phyloP scores from a whole-genome alignment of 192 early-diverging fungal genomes.

The Neocallimastix lanati region DNA sequence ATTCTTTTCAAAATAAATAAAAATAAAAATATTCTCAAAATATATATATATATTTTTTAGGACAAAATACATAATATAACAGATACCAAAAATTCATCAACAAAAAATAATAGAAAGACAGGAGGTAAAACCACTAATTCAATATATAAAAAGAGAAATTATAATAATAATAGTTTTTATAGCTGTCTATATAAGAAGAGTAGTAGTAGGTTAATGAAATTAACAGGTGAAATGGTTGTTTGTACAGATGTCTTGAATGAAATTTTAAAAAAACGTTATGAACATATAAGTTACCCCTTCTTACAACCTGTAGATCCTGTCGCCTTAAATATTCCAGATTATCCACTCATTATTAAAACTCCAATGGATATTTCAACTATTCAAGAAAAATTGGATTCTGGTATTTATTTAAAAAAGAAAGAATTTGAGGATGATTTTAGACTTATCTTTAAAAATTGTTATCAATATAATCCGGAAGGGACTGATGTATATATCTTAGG shows the following conservation, averaged over 20 bases:
- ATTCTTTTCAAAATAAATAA: too few species aligned
- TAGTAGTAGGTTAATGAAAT: neutral
- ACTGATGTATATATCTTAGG: neutral
- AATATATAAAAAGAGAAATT: neutral
- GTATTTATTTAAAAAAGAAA: neutral
- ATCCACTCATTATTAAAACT: slow-evolving; percentile 44
- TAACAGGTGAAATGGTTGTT: neutral
- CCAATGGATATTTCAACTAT: slow-evolving; percentile 70
- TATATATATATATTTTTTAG: too few species aligned
- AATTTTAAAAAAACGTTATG: neutral
- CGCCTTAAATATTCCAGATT: slow-evolving; percentile 62
- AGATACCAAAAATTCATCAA: neutral
- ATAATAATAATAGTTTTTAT: neutral
- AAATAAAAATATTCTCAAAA: too few species aligned
- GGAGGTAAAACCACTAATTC: neutral
- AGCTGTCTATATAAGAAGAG: neutral
- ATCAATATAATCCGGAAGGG: neutral
- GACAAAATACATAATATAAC: too few species aligned
- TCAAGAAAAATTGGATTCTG: slow-evolving; percentile 38
- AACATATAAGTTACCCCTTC: slow-evolving; percentile 33
- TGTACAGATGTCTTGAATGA: neutral
- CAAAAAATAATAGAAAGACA: neutral
- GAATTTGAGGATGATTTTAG: neutral
- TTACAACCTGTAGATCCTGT: slow-evolving; percentile 61
- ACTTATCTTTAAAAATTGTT: neutral